A percentile compares a stretch with the other conserved stretches of the same genome.
phyloP scores from a whole-genome alignment of 1,139 yeast genomes.

The Sugiyamaella novakii region DNA sequence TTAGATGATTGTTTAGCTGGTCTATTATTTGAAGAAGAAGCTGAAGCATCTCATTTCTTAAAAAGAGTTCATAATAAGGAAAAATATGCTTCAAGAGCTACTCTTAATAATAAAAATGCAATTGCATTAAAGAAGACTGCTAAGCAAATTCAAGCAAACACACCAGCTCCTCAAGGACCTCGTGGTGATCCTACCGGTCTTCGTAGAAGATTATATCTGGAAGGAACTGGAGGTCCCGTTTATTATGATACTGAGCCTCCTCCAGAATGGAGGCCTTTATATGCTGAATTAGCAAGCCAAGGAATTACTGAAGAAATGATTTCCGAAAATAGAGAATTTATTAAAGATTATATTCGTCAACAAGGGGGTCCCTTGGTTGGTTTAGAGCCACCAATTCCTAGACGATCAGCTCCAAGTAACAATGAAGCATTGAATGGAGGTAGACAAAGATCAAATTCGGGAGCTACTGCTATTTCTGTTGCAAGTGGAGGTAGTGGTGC shows the following conservation, averaged over 20 bases:
- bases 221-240: conserved; percentile 49
- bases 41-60: conserved; percentile 82
- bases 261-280: conserved; percentile 79
- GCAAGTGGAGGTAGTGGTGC: conserved; percentile 28
- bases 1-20: conserved; percentile 91
- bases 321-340: conserved; percentile 80
- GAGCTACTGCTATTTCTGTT: conserved; percentile 26
- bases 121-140: conserved; percentile 60
- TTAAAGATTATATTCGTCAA: conserved; percentile 70
- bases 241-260: conserved; percentile 84
- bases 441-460: conserved; percentile 28
- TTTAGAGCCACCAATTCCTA: conserved; percentile 80
- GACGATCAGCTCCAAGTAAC: conserved; percentile 47
- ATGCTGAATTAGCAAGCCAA: conserved; percentile 69
- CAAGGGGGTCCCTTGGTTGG: conserved; percentile 88
- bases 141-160: conserved; percentile 42
- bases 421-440: not conserved
- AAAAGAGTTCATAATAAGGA: conserved; percentile 75
- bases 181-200: conserved; percentile 57
- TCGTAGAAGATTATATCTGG: conserved; percentile 58
- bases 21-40: conserved; percentile 81
- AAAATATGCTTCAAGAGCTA: conserved; percentile 84
- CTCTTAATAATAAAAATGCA: conserved; percentile 83
- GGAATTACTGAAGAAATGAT: conserved; percentile 90
- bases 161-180: conserved; percentile 60